phyloP scores from a whole-genome alignment of 176 grass and related monocot genomes.

The Oryza meridionalis region DNA sequence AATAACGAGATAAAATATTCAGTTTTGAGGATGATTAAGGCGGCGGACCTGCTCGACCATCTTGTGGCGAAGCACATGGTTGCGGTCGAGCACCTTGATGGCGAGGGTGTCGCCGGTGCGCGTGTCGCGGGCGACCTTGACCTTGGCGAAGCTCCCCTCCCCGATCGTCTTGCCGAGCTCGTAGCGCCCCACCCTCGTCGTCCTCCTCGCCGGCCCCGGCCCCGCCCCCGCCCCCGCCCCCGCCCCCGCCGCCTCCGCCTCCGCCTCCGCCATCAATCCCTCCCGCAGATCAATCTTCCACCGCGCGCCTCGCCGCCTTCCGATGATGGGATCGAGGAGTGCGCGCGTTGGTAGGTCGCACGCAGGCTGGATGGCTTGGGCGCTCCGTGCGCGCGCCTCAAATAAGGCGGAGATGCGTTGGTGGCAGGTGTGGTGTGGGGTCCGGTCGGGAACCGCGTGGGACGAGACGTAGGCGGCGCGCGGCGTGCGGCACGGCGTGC shows the following conservation, averaged over 20 bases:
- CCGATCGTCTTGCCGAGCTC: constrained; percentile 89
- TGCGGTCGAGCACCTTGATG: constrained; percentile 89
- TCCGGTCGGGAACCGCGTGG: constrained; percentile 25
- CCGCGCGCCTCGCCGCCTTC: background rate
- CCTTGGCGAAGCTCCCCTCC: constrained; percentile 97
- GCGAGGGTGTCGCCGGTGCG: constrained; percentile 58
- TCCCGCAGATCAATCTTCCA: background rate
- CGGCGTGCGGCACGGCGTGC: too few relatives aligned
- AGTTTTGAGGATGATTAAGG: too few relatives aligned
- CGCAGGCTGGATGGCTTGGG: background rate
- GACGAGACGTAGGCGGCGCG: constrained; percentile 27
- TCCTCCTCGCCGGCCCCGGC: constrained; percentile 26
- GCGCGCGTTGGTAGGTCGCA: background rate
- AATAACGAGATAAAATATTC: too few relatives aligned
- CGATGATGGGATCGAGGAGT: too few relatives aligned
- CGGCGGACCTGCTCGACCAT: constrained; percentile 84
- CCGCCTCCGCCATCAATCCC: constrained; percentile 29
- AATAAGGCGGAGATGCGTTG: background rate
- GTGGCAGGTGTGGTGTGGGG: background rate
- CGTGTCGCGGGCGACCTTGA: constrained; percentile 76
- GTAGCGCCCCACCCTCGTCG: constrained; percentile 77
- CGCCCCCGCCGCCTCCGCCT: too few relatives aligned
- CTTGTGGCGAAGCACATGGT: constrained; percentile 87
- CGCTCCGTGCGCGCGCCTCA: constrained; percentile 14
- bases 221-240: too few relatives aligned